Evolutionary conservation across 805 yeast species (phyloP).

Genomic region (fission yeast (Schizosaccharomyces pombe)): DNA sequence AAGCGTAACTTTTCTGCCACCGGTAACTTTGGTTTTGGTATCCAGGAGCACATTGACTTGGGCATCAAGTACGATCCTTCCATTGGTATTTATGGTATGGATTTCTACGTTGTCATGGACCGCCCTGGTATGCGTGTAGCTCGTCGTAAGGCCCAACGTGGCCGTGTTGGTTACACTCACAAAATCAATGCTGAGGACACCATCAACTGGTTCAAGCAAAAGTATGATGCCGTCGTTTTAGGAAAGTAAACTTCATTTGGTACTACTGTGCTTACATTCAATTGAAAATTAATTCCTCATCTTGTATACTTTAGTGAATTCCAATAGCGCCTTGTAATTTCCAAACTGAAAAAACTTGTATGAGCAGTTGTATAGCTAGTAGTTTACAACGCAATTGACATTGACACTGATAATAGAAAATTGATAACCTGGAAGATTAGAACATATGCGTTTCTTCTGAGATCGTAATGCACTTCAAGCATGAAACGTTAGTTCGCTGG

Average conservation of each 20-base stretch:
- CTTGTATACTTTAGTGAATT: neutral
- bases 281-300: neutral
- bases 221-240: slow-evolving; percentile 96
- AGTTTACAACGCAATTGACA: no score
- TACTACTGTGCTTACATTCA: neutral
- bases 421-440: no score
- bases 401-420: no score
- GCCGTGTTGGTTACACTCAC: slow-evolving; percentile 80
- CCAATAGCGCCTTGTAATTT: neutral
- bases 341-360: neutral
- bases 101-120: slow-evolving; percentile 97
- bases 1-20: slow-evolving; percentile 89
- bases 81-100: slow-evolving; percentile 98
- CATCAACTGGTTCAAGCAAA: slow-evolving; percentile 97
- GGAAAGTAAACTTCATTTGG: neutral
- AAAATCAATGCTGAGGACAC: slow-evolving; percentile 79
- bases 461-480: no score
- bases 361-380: no score
- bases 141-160: slow-evolving; percentile 74
- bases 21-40: slow-evolving; percentile 99
- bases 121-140: slow-evolving; percentile 98
- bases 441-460: no score
- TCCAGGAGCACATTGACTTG: slow-evolving; percentile 96
- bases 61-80: slow-evolving; percentile 99
- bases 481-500: no score